Evolutionary conservation across 192 early-diverging fungal genomes (phyloP).

Genomic region (Obelidium mucronatum): DNA sequence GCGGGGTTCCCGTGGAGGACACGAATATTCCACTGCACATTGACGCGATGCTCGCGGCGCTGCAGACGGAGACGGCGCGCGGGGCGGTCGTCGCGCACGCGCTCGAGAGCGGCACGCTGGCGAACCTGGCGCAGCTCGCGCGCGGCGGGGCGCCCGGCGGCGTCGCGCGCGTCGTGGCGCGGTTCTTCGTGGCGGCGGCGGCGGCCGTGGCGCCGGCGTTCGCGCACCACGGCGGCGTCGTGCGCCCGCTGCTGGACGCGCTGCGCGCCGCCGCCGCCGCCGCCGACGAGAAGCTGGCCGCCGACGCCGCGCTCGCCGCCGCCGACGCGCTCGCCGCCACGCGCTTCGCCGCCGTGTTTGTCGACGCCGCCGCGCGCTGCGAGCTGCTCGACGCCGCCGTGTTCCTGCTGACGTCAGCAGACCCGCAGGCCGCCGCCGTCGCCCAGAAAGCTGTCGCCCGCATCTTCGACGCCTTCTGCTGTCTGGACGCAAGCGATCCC

Average conservation of each 20-base stretch:
- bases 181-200: neutral
- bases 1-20: neutral
- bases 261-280: too few relatives aligned
- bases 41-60: neutral
- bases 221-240: too few relatives aligned
- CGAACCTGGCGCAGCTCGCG: too few relatives aligned
- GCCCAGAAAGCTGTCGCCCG: neutral
- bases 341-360: too few relatives aligned
- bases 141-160: neutral
- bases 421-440: neutral
- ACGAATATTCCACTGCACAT: conserved; percentile 7
- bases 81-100: neutral
- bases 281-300: too few relatives aligned
- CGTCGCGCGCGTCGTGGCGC: neutral
- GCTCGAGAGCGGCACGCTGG: too few relatives aligned
- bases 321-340: too few relatives aligned
- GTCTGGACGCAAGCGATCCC: too few relatives aligned
- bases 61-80: neutral
- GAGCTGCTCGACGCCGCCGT: neutral
- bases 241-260: too few relatives aligned
- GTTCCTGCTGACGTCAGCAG: neutral
- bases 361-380: neutral
- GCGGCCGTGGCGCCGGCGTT: neutral
- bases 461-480: neutral
- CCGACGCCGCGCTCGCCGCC: too few relatives aligned